Conservation (phyloP, 805 yeast genomes). For the Nakazawaea pomicola region DNA sequence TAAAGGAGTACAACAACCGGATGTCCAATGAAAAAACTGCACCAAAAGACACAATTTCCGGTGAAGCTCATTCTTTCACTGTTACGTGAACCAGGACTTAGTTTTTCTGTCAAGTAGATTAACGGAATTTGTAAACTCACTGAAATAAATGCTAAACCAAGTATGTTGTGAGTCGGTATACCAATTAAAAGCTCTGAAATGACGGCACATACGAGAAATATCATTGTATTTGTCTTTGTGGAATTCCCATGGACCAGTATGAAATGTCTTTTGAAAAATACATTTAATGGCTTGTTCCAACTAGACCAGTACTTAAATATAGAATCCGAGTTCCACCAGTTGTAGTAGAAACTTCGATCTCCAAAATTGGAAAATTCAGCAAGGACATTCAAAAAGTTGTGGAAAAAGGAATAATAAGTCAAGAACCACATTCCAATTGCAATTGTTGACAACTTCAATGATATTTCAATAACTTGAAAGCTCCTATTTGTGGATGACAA, state of each 20-base stretch:
- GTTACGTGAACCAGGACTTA: conserved; percentile 32
- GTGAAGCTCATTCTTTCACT: conserved; percentile 25
- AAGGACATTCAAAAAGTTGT: conserved; percentile 33
- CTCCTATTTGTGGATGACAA: conserved; percentile 13
- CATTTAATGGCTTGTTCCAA: conserved; percentile 41
- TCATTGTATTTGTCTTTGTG: conserved; percentile 18
- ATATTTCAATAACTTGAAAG: conserved; percentile 23
- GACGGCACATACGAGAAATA: conserved; percentile 37
- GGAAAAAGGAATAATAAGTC: conserved; percentile 38
- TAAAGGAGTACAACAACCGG: conserved; percentile 39
- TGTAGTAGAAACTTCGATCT: conserved; percentile 40
- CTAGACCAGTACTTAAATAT: conserved; percentile 41
- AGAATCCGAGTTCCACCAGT: conserved; percentile 49
- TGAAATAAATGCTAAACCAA: conserved; percentile 39
- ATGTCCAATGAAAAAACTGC: conserved; percentile 39
- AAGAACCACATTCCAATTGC: conserved; percentile 38
- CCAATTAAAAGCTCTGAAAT: conserved; percentile 43
- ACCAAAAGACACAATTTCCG: conserved; percentile 44
- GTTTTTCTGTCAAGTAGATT: conserved; percentile 33
- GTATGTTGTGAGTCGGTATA: conserved; percentile 39
- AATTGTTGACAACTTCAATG: conserved; percentile 33
- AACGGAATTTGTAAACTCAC: conserved; percentile 40
- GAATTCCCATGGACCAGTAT: conserved; percentile 13
- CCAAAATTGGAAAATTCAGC: conserved; percentile 41
- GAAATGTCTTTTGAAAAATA: conserved; percentile 37